Base-by-base conservation (phyloP, 164 flowering plant species). In the Protea cynaroides region DNA sequence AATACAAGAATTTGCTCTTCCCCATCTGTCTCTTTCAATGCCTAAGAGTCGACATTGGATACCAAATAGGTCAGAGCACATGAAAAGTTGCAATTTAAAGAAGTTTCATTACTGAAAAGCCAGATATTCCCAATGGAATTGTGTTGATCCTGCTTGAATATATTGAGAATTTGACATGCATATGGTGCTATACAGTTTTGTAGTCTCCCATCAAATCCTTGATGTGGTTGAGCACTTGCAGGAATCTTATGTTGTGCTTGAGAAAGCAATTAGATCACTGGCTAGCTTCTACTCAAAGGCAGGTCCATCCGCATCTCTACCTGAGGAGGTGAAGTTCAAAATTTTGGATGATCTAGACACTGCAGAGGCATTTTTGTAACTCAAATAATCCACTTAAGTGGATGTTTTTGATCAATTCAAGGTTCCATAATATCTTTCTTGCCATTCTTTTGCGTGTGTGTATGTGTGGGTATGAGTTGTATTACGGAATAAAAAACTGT, bases 281-380 rank as follows among this genome's bases (percentile, higher is more conserved):
- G 99, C 97, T 18, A 67, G 81, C 55, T 94, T 94, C 69, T 94
- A 91, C 81, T 85, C 97, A 17, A 91, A 80, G 74, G 96, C 96
- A 59, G 99, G 99, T 0, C 99, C 99, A 56, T 89, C 92, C 51
- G 97, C 96, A 0, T 47, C 82, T 4, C 81, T 91, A 19, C 85
- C 96, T 8, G 96, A 86, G 63, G 90, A 85, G 29, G 84, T 89
- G 15, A 94, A 86, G 74, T 61, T 83, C 40, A 79, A 78, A 52
- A 89, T 91, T 52, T 70, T 94, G 71, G 65, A 68, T 25, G 85
- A 89, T 70, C 66, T 94, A 38, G 65, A 68, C 65, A 73, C 61
- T 12, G 99, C 96, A 47, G 97, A 94, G 43, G 79, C 84, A 25
- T 83, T 59, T 76, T 76, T 87, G 75, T 89, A 76, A 75, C 7